A percentile compares a stretch with the other conserved stretches of the same genome.
phyloP scores from a whole-genome alignment of 2,329 filamentous ascomycete species.

The Colletotrichum siamense region DNA sequence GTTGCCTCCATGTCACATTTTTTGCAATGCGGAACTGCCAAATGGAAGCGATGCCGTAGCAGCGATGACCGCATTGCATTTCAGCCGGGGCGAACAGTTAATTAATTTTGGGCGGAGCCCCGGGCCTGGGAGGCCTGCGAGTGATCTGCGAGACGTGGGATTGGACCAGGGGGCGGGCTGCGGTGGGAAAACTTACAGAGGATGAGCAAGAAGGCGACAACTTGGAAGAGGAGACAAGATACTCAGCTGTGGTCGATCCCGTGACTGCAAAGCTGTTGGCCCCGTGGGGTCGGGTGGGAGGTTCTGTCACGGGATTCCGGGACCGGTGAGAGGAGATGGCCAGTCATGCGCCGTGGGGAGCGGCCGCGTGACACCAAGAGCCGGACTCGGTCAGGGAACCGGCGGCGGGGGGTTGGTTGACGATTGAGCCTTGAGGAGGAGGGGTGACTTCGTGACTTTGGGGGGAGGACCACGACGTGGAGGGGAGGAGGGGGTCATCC shows the following conservation, averaged over 20 bases:
- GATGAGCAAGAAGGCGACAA: not conserved
- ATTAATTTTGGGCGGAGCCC: not conserved
- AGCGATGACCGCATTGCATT: not conserved
- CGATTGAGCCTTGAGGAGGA: not conserved
- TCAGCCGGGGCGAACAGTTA: not conserved
- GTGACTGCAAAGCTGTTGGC: not conserved
- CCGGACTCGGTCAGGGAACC: conserved; percentile 16
- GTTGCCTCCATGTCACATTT: not conserved
- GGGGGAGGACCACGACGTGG: not conserved
- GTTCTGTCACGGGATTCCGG: conserved; percentile 3
- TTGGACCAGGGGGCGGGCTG: not conserved
- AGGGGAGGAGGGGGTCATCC: not conserved
- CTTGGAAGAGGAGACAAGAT: not conserved
- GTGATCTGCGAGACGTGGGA: not conserved
- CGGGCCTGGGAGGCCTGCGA: not conserved
- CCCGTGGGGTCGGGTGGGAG: conserved; percentile 8
- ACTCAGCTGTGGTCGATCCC: not conserved
- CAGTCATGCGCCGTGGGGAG: conserved; percentile 18
- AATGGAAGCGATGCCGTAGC: not conserved
- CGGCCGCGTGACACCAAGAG: conserved; percentile 19
- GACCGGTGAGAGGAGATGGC: conserved; percentile 17
- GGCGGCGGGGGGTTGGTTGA: not conserved
- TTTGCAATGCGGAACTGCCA: not conserved
- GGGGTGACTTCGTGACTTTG: not conserved
- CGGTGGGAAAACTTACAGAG: not conserved